These are phyloP conservation scores for Sanghuangporus baumii DNA, from an alignment of 1,284 basidiomycete species.

Conservation along the genomic window DNA sequence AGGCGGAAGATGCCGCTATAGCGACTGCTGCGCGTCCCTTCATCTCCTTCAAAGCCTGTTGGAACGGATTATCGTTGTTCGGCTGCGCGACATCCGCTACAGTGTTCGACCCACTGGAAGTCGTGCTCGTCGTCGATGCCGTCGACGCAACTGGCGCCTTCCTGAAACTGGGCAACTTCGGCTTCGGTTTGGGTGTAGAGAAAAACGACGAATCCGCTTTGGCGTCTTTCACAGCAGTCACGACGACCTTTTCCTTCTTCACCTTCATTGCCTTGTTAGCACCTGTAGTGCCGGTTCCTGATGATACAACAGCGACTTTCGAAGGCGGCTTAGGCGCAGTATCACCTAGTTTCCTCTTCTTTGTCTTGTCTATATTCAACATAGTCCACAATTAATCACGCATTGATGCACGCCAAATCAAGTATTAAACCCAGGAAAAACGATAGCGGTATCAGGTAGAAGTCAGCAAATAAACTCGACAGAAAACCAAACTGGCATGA, in stretches of 20 bases:
- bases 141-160: slow-evolving; percentile 41
- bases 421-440: background rate
- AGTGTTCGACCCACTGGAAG: slow-evolving; percentile 43
- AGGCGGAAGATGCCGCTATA: slow-evolving; percentile 24
- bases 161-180: slow-evolving; percentile 75
- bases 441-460: slow-evolving; percentile 9
- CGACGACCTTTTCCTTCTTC: slow-evolving; percentile 35
- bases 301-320: slow-evolving; percentile 57
- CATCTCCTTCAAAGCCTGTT: slow-evolving; percentile 74
- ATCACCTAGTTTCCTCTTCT: slow-evolving; percentile 65
- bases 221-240: slow-evolving; percentile 56
- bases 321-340: slow-evolving; percentile 47
- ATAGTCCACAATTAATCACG: background rate
- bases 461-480: slow-evolving; percentile 2
- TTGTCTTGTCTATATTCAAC: slow-evolving; percentile 49
- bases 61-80: slow-evolving; percentile 62
- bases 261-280: slow-evolving; percentile 21
- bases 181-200: slow-evolving; percentile 75
- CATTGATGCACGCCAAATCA: background rate
- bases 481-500: slow-evolving; percentile 43
- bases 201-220: slow-evolving; percentile 82
- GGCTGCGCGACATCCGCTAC: slow-evolving; percentile 66
- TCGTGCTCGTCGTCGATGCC: background rate
- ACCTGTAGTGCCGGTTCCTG: slow-evolving; percentile 20
- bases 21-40: slow-evolving; percentile 45